These are phyloP conservation scores for Babesia bovis DNA, from an alignment of 169 alveolate genomes.

Conservation along the genomic window DNA sequence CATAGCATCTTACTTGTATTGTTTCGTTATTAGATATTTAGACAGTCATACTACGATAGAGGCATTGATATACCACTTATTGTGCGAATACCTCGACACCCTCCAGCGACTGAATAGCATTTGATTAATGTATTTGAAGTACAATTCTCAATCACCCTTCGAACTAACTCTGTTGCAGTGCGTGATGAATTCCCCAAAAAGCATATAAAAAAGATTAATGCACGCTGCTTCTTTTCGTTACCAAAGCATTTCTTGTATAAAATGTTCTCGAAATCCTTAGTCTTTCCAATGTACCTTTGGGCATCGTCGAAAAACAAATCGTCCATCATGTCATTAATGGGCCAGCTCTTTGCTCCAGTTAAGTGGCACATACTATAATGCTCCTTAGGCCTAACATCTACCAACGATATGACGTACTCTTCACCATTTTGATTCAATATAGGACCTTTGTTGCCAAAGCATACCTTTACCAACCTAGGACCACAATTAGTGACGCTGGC, in stretches of 20 bases:
- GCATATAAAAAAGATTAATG: slow-evolving; percentile 32
- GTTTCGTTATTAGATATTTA: too few species aligned
- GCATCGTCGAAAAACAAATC: neutral
- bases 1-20: too few species aligned
- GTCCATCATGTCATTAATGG: slow-evolving; percentile 18
- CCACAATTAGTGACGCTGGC: slow-evolving; percentile 9
- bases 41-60: slow-evolving; percentile 17
- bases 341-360: slow-evolving; percentile 48
- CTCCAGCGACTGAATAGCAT: slow-evolving; percentile 62
- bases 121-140: neutral
- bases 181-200: slow-evolving; percentile 53
- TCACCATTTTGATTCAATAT: slow-evolving; percentile 33
- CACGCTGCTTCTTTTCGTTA: neutral
- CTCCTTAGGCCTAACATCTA: slow-evolving; percentile 57
- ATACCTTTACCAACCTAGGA: neutral
- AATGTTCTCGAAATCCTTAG: neutral
- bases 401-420: slow-evolving; percentile 33
- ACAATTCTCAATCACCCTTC: neutral
- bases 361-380: slow-evolving; percentile 47
- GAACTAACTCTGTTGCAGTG: slow-evolving; percentile 22
- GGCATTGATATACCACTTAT: slow-evolving; percentile 4
- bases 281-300: too few species aligned
- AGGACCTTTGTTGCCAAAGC: too few species aligned
- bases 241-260: neutral
- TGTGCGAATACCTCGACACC: slow-evolving; percentile 33